Base-by-base conservation (phyloP, 2,329 filamentous ascomycete species). In the Cladosporium oxysporum region DNA sequence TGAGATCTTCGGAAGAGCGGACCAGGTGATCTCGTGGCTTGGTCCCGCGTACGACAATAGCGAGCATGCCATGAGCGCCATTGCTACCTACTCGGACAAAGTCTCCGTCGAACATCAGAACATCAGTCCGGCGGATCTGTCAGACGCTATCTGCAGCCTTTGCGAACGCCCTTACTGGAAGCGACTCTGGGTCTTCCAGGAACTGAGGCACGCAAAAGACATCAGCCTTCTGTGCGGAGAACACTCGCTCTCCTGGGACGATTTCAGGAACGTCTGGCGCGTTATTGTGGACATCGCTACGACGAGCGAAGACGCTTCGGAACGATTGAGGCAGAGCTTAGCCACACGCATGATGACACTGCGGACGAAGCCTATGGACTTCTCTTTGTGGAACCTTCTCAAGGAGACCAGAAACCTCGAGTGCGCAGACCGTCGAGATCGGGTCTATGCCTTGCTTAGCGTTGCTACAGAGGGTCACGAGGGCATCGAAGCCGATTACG, bases 1-100 rank as follows among this genome's bases (percentile, higher is more conserved):
- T 6, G 14, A 47, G 3, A 69, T 70, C 33, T 70, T 66, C 53
- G 41, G 57, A 18, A n/a, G 14, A 5, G 68, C 69, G 1, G 21
- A n/a, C 8, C 1, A 11, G 52, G 28, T 33, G 12, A 55, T 55
- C 1, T 14, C 10, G 4, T 55, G 52, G 52, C 52, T 55, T 11
- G 52, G 52, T n/a, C 28, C 50, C 2, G 28, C 26, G 26, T 31
- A 18, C 52, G 11, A n/a, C 52, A 14, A 31, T 16, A 55, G 50
- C 50, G 50, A 53, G 12, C 14, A 29, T 31, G 50, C 26, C 21
- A 53, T 53, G 50, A 29, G 11, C 14, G 6, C 28, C 11, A 29
- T 23, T 14, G 4, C 12, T 16, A 3, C 12, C 12, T 35, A 35
- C 5, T 14, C 12, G 33, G 33, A 14, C 5, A 4, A 14, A 35